Base-by-base conservation (phyloP, 1,139 yeast species). In the Candida tunisiensis region DNA sequence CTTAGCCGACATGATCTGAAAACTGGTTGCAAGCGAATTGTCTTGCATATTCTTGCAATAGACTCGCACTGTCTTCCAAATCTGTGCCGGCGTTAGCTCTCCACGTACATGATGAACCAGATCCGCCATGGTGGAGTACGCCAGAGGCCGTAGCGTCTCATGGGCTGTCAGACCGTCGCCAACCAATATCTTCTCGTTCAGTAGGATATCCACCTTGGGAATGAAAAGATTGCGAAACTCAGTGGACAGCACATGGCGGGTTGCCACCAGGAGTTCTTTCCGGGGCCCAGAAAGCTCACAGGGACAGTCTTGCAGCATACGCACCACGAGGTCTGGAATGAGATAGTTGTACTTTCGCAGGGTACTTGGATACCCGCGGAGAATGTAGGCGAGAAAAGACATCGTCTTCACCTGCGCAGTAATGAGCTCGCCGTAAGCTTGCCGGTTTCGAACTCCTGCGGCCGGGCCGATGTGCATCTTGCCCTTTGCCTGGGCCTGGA, bases 321-420 rank as follows among this genome's bases (percentile, higher is more conserved):
- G 60, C 33, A 88, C 67, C 17, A 88, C 79, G 28, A 85, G 69
- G 36, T 79, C 93, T 0, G 99, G 98, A 4, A 91, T 82, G 15
- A 64, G 57, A 30, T 62, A 60, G 18, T 74, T 68, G 34, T 79
- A 82, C 34, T 69, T 72, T 30, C 49, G 45, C 38, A 88, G 53
- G 26, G 71, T 72, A 19, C 69, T 65, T 2, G 92, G 73, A 42
- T 74, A 78, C 6, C 93, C 88, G 38, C 96, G 66, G 23, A 91
- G 74, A 37, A 85, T 83, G 48, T 85, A 91, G 0, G 98, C 96
- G 44, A 91, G 59, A 40, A 91, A 88, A 0, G 95, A 82, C 29
- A 93, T 91, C 1, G 96, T 93, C 49, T 91, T 91, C 22, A 91
- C 94, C 51, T 91, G 99, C n/a, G 94, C 91, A 23, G 80, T 57